Base-by-base conservation (phyloP, 2,329 filamentous ascomycete genomes). In the Trichophyton verrucosum region DNA sequence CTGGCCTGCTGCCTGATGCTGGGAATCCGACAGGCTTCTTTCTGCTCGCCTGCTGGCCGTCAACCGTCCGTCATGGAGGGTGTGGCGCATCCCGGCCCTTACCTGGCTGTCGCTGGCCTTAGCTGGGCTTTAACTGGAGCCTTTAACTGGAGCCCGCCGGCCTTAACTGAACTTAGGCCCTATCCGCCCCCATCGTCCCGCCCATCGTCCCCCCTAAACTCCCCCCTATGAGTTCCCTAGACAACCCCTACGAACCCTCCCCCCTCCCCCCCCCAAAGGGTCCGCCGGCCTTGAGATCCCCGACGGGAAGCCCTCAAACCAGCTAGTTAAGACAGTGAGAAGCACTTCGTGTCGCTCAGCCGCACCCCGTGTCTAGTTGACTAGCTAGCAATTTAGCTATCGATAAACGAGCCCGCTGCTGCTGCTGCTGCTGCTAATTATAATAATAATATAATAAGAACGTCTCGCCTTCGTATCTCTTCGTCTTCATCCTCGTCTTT, bases 61-160 rank as follows among this genome's bases (percentile, higher is more conserved):
- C 20, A 20, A 20, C 20, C 20, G 8, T 13, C 22, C 22, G 8
- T 38, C 33, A 13, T 38, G 20, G 46, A 51, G 20, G 46, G 46
- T 22, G 20, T 24, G 46, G 46, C 40, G 40, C 6, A 17, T 38
- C 33, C 33, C 11, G 15, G 40, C 46, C 20, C 27, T 58, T 44
- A 58, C 9, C 57, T 58, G 15, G 3, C 22, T 38, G 56, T 60
- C 56, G 49, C 51, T 60, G 51, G 30, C 36, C 3, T 58, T 57
- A 42, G 44, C 55, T 57, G 47, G 24, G 24, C 47, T n/a, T 53
- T 53, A 30, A 15, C 47, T 53, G 47, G 22, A 1, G n/a, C n/a
- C 44, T 47, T 47, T 47, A 47, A 51, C 46, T 24, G 33, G 33
- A 38, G 33, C 11, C 13, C 2, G 33, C 33, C 33, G 8, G 33